Percentiles rank a stretch among this genome's conserved stretches.
phyloP scores from a whole-genome alignment of 257 asterid species.

The Salvia hispanica region DNA sequence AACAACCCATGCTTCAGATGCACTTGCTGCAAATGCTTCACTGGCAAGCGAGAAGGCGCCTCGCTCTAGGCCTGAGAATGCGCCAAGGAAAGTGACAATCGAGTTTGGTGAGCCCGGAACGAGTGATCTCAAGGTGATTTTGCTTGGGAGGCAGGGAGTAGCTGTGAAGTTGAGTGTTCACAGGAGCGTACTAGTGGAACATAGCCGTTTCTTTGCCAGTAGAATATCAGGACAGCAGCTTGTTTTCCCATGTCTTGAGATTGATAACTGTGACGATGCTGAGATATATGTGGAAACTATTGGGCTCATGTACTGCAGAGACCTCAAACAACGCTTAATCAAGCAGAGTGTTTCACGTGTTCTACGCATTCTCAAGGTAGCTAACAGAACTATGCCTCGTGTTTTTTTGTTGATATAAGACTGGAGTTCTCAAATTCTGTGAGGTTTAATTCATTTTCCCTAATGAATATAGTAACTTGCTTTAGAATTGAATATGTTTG shows the following conservation, averaged over 20 bases:
- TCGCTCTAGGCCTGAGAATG: conserved; percentile 56
- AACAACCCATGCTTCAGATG: conserved; percentile 43
- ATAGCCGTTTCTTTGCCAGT: conserved; percentile 63
- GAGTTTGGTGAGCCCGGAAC: conserved; percentile 96
- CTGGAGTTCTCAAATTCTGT: not conserved
- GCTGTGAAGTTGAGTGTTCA: conserved; percentile 91
- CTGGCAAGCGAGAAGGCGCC: conserved; percentile 47
- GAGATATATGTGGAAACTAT: conserved; percentile 90
- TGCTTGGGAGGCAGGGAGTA: conserved; percentile 79
- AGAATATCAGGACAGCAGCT: conserved; percentile 59
- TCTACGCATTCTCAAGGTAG: conserved; percentile 84
- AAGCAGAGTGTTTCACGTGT: conserved; percentile 86
- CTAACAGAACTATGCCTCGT: not conserved
- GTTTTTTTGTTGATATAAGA: not conserved
- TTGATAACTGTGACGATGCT: conserved; percentile 89
- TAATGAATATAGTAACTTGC: conserved; percentile 11
- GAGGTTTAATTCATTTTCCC: not conserved
- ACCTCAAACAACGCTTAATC: conserved; percentile 80
- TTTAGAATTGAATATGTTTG: not conserved
- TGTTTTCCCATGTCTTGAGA: conserved; percentile 73
- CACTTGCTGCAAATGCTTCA: conserved; percentile 40
- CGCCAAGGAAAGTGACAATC: conserved; percentile 70
- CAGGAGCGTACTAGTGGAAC: conserved; percentile 56
- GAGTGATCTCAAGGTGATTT: conserved; percentile 76
- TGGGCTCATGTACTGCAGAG: conserved; percentile 92